Evolutionary conservation across 2,329 filamentous ascomycete species (phyloP).

Genomic region (Hypoxylon sp.): DNA sequence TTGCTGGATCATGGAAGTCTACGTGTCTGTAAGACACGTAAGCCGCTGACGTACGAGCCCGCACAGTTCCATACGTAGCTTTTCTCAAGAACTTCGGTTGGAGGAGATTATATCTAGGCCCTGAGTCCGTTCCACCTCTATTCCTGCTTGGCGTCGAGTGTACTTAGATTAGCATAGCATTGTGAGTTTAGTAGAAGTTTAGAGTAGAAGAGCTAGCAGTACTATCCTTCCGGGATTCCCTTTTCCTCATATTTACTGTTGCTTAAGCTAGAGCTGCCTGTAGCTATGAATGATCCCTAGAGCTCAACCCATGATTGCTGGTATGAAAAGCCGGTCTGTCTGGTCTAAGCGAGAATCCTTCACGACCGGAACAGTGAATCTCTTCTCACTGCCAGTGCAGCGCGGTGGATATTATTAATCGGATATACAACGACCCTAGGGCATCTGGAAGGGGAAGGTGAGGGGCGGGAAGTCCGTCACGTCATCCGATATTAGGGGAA

Average conservation of each 20-base stretch:
- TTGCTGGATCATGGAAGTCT: not conserved
- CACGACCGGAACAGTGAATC: constrained; percentile 7
- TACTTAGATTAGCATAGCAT: not conserved
- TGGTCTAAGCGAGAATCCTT: not conserved
- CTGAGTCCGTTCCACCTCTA: not conserved
- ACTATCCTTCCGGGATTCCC: not conserved
- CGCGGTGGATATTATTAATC: constrained; percentile 36
- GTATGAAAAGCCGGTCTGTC: no score
- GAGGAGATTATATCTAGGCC: not conserved
- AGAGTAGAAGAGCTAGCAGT: not conserved
- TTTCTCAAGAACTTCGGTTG: not conserved
- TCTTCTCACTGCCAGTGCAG: constrained; percentile 15
- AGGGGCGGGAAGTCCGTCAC: constrained; percentile 11
- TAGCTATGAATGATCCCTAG: not conserved
- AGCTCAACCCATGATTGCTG: not conserved
- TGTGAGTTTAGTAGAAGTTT: not conserved
- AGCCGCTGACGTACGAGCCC: constrained; percentile 2
- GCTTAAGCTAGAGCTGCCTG: not conserved
- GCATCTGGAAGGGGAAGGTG: constrained; percentile 15
- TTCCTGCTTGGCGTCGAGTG: not conserved
- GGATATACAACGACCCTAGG: constrained; percentile 34
- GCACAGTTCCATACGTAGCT: not conserved
- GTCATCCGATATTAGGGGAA: not conserved
- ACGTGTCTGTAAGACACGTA: not conserved
- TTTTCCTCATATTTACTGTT: not conserved